Conservation (phyloP, 192 early-diverging fungal species). For the Radiomyces spectabilis region DNA sequence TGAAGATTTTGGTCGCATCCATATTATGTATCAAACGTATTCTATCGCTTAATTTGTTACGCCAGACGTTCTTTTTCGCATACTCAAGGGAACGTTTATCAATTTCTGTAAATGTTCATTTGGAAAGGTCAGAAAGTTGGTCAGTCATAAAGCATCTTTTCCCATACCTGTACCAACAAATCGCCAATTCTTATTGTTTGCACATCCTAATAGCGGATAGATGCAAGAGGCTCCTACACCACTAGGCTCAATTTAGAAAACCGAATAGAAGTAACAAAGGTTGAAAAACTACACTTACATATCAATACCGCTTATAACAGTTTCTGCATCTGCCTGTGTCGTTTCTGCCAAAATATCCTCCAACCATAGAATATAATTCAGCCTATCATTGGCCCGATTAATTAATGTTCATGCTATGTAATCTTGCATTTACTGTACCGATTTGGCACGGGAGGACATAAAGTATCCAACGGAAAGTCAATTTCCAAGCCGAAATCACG, state of each 20-base stretch:
- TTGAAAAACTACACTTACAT: slow-evolving; percentile 36
- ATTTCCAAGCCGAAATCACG: slow-evolving; percentile 54
- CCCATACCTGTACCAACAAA: slow-evolving; percentile 65
- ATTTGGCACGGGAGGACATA: slow-evolving; percentile 60
- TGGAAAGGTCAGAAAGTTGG: not conserved
- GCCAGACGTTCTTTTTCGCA: slow-evolving; percentile 56
- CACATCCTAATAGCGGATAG: slow-evolving; percentile 76
- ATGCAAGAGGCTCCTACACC: slow-evolving; percentile 90
- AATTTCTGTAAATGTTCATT: slow-evolving; percentile 45
- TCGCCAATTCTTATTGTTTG: slow-evolving; percentile 43
- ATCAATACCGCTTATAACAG: slow-evolving; percentile 42
- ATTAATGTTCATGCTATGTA: no score
- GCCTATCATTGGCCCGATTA: no score
- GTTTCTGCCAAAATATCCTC: slow-evolving; percentile 48
- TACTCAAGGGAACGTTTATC: slow-evolving; percentile 50
- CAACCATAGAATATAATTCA: slow-evolving; percentile 67
- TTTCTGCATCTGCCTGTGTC: not conserved
- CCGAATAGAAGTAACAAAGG: not conserved
- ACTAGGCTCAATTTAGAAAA: slow-evolving; percentile 38
- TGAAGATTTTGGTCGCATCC: slow-evolving; percentile 14
- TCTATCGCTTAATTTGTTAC: slow-evolving; percentile 50
- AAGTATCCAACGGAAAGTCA: slow-evolving; percentile 57
- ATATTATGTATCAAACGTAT: slow-evolving; percentile 52
- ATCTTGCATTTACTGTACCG: slow-evolving; percentile 15
- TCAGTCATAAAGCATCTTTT: not conserved